Evolutionary conservation across 176 grass and related monocot genomes (phyloP), one percentile per base, ranked within the genome.

Genomic region (Zoysia japonica): DNA sequence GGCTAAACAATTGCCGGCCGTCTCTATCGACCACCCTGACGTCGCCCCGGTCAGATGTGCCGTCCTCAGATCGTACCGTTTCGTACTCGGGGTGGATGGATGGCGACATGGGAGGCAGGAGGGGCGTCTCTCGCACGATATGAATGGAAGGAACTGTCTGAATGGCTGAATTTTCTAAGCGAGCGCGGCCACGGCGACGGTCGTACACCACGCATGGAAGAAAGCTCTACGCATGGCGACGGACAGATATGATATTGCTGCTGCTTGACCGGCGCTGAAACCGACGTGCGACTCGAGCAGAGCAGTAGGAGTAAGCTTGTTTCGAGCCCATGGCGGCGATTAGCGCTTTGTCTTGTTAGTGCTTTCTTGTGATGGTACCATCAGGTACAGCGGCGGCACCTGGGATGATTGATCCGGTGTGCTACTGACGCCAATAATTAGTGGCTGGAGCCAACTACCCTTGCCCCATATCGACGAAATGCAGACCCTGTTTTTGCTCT

Each of bases 11-110:
- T 28, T 28, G 28, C 28, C 28, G 28, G 28, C 4, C 41, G 56
- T 61, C 11, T 28, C 41, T 46, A 45, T 57, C n/a, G n/a, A 12
- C 2, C 16, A 45, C 19, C 17, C 44, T 54, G 42, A 11, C 13
- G 69, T 65, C 11, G 47, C 14, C 51, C 4, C 1, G 15, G 51
- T 69, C 69, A 82, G 80, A 70, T 71, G 74, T 71, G 63, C 83
- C 83, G 35, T 46, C 83, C 75, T 71, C 83, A 71, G 83, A 39
- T 85, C 75, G 67, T 85, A 78, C 83, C 83, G 42, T 17, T 68
- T 67, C 72, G 62, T 83, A 83, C 81, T 28, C 16, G 37, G 4
- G 53, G 2, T 55, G 4, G 53, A 6, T 55, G 5, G 82, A 77
- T 38, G 56, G 7, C 36, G 53, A 84, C 54, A 19, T 28, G 44